Evolutionary conservation across 495 filamentous ascomycete species (phyloP).

Genomic region (Penicillium roqueforti): DNA sequence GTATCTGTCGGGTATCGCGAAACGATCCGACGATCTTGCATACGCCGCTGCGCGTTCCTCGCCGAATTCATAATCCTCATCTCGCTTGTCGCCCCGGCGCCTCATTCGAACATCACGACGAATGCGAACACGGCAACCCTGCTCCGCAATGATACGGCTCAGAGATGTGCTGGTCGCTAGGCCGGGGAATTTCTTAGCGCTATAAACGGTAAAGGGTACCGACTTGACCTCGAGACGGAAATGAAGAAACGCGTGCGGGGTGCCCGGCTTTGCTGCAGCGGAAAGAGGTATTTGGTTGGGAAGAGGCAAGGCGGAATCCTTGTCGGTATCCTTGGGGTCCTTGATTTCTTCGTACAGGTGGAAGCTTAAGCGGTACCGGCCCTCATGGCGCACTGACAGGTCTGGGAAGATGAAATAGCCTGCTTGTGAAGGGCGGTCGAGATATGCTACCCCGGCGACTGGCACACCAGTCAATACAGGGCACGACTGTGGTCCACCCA

Average conservation of each 20-base stretch:
- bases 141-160: constrained; percentile 89
- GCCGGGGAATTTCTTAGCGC: constrained; percentile 98
- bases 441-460: constrained; percentile 93
- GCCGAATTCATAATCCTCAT: constrained; percentile 60
- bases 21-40: constrained; percentile 55
- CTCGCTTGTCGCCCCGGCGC: constrained; percentile 70
- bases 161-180: constrained; percentile 84
- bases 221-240: constrained; percentile 92
- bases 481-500: constrained; percentile 60
- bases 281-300: constrained; percentile 22
- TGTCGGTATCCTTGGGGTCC: constrained; percentile 62
- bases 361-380: constrained; percentile 82
- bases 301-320: constrained; percentile 37
- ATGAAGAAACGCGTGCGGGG: constrained; percentile 45
- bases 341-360: constrained; percentile 92
- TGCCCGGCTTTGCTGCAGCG: constrained; percentile 27
- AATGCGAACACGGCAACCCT: constrained; percentile 95
- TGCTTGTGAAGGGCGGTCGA: constrained; percentile 85
- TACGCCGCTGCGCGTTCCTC: constrained; percentile 55
- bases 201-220: constrained; percentile 81
- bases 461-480: constrained; percentile 93
- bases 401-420: constrained; percentile 99
- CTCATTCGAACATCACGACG: constrained; percentile 97
- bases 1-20: constrained; percentile 50
- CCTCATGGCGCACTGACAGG: constrained; percentile 93